Base-by-base conservation (phyloP, 495 filamentous ascomycete species). In the Recurvomyces mirabilis region DNA sequence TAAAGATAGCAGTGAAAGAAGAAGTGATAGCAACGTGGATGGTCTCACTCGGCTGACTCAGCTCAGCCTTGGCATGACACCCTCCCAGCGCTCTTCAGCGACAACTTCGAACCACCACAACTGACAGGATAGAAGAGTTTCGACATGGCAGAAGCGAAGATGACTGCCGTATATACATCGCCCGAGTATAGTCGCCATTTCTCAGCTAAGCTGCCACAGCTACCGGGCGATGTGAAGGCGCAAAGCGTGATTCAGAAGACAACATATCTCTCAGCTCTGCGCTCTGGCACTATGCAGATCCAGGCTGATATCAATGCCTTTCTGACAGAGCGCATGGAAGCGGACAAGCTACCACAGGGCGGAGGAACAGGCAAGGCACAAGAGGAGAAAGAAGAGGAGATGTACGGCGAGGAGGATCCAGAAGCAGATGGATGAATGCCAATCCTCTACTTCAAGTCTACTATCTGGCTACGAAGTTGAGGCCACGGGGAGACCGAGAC, bases 241-340 rank as follows among this genome's bases (percentile, higher is more conserved):
- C 58, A 66, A 13, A 62, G 65, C 20, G 83, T 83, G 47, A 56
- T 65, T 12, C 61, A 66, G 18, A 84, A 85, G 51, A 75, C 73
- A 2, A 60, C 68, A 2, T 87, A 91, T 59, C 73, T 98, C 22
- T 47, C 62, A 20, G 64, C 68, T 4, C 72, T 95, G 1, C 78
- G 82, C n/a, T 56, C 67, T 9, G 69, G 76, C 0, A 68, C 79
- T 4, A 60, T 67, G 2, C 53, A 65, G 15, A 55, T 88, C 9
- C 91, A 96, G 53, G 76, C 72, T 14, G 68, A 75, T 13, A 68
- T 95, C 56, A 98, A 98, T 65, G 66, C 63, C 23, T 85, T 87
- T 57, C 69, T 98, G 49, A 98, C 91, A 18, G 63, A 67, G 49
- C 75, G 78, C 29, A 98, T 98, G 89, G 87, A 88, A 41, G 81